Base-by-base conservation (phyloP, 495 filamentous ascomycete genomes). In the Daldinia bambusicola region DNA sequence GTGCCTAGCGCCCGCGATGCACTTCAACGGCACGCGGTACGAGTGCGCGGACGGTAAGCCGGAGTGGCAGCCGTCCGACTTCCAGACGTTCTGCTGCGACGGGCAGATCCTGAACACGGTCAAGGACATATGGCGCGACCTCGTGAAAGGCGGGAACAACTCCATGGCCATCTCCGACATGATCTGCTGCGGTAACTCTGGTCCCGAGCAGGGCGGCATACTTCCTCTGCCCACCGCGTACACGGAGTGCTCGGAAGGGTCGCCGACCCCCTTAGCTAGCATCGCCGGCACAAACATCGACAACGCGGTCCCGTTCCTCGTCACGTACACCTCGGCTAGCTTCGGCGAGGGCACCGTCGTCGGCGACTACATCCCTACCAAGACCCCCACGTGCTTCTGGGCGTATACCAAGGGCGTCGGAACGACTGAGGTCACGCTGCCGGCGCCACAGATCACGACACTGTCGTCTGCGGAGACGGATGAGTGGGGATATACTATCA, bases 81-180 rank as follows among this genome's bases (percentile, higher is more conserved):
- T 61, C 65, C 61, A 72, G 70, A 68, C 70, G 10, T 68, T 72
- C 70, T 72, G 70, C 61, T 72, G 70, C 65, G 18, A 72, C 38
- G 70, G 70, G 31, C 40, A 57, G 20, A 72, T 72, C 60, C 53
- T 68, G 55, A 60, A 72, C 34, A 16, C 40, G 6, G 61, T 9
- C 31, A 38, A 48, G 60, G 61, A 72, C 56, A 41, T 72, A 16
- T 66, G 69, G 32, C 58, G 7, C 2, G 43, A 14, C 20, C 16
- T 16, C 38, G 48, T 16, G 20, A 14, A 38, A 5, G 34, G 37
- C 41, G 9, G 7, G 48, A 48, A 67, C 64, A 65, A 43, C 38
- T 40, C 63, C 9, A 7, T 72, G 13, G 55, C 61, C 65, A 13
- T 72, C 0, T 12, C 61, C 22, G 65, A 68, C 56, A 55, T 72